Evolutionary conservation across 345 rosid species (phyloP).

Genomic region (Eucalyptus viminalis): DNA sequence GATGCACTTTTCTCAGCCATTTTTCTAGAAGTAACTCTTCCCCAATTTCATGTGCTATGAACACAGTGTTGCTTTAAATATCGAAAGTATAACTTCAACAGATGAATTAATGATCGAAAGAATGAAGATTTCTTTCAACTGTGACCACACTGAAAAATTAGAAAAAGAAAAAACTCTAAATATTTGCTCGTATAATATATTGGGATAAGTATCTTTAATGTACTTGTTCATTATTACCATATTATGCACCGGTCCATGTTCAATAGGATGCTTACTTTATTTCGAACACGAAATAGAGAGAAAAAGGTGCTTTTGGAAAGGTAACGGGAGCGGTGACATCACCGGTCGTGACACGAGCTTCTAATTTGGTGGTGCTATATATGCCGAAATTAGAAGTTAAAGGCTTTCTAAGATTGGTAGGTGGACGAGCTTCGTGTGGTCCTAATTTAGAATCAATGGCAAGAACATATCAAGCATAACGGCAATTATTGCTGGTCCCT

Average conservation of each 20-base stretch:
- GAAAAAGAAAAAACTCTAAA: background rate
- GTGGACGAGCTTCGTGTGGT: background rate
- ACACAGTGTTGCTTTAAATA: background rate
- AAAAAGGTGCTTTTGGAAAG: background rate
- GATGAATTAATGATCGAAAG: background rate
- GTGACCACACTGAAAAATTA: background rate
- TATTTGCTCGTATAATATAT: background rate
- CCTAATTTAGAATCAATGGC: background rate
- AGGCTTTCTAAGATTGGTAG: background rate
- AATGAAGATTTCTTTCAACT: background rate
- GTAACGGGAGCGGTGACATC: background rate
- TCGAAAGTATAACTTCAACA: background rate
- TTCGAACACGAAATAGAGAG: background rate
- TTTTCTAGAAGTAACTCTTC: background rate
- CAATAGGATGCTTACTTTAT: background rate
- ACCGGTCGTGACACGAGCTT: background rate
- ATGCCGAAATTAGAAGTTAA: background rate
- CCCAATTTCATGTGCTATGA: background rate
- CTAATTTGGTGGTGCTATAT: background rate
- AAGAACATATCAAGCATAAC: background rate
- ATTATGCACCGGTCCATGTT: background rate
- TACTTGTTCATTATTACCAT: background rate
- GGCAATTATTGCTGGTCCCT: background rate
- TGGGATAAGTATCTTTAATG: background rate
- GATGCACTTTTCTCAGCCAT: background rate